phyloP scores from a whole-genome alignment of 129 eudicot species.

The Centrapalus pauciflorus region DNA sequence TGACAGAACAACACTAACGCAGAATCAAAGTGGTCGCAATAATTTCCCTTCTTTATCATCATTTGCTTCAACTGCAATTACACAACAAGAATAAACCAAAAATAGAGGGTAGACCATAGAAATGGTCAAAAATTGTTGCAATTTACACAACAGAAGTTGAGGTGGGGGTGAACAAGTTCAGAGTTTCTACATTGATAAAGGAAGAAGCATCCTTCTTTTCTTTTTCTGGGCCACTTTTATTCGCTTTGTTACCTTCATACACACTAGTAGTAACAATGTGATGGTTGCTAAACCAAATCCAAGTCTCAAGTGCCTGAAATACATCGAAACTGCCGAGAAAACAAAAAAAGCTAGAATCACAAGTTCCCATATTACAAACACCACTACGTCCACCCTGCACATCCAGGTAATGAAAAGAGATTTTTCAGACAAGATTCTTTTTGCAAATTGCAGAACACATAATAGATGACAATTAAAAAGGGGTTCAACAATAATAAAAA shows the following conservation, averaged over 20 bases:
- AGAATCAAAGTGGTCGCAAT: constrained; percentile 2
- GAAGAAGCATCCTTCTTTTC: constrained; percentile 98
- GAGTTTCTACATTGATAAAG: constrained; percentile 69
- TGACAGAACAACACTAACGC: constrained; percentile 14
- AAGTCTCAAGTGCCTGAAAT: constrained; percentile 70
- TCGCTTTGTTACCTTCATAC: constrained; percentile 95
- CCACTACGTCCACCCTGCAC: constrained; percentile 94
- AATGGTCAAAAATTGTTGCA: constrained; percentile 40
- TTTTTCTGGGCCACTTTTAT: constrained; percentile 76
- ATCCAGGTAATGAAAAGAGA: neutral
- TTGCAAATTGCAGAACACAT: neutral
- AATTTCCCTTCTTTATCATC: constrained; percentile 32
- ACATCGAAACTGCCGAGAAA: constrained; percentile 84
- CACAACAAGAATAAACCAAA: constrained; percentile 28
- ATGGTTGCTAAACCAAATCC: constrained; percentile 55
- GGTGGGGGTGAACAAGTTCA: constrained; percentile 9
- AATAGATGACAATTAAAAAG: neutral
- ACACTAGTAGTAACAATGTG: constrained; percentile 65
- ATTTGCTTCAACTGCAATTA: constrained; percentile 29
- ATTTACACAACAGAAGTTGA: constrained; percentile 31
- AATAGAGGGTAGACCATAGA: constrained; percentile 21
- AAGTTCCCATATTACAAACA: constrained; percentile 90
- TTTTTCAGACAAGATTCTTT: neutral
- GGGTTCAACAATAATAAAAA: neutral
- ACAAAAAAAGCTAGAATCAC: constrained; percentile 80